A percentile compares a stretch with the other conserved stretches of the same genome.
Evolutionary conservation across 2,329 filamentous ascomycete genomes (phyloP).

Genomic region (Epichloe sylvatica): DNA sequence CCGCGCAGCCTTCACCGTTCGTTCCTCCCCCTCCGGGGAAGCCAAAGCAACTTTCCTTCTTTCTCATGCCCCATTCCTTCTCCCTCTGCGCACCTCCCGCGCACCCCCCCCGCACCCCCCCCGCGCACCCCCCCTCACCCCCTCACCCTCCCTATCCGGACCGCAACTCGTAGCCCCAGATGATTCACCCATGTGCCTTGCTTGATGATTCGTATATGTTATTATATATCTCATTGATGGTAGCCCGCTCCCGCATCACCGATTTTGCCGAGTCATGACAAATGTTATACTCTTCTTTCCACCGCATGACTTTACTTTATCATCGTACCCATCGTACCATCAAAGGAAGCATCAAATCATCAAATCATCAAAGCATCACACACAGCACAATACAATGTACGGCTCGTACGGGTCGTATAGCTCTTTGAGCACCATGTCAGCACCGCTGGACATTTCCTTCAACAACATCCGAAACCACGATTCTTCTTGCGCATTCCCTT

Average conservation of each 20-base stretch:
- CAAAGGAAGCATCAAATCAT: not conserved
- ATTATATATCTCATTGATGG: conserved; percentile 10
- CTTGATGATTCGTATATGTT: conserved; percentile 10
- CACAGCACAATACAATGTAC: conserved; percentile 24
- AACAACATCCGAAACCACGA: conserved; percentile 28
- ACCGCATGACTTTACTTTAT: too few relatives aligned
- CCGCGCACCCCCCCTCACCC: too few relatives aligned
- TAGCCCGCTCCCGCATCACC: not conserved
- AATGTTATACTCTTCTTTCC: not conserved
- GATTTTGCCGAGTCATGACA: not conserved
- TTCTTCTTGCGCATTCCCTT: conserved; percentile 40
- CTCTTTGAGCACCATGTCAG: conserved; percentile 29
- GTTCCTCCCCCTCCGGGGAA: conserved; percentile 1
- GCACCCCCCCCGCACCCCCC: not conserved
- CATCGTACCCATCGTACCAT: too few relatives aligned
- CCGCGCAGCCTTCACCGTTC: not conserved
- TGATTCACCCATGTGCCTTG: conserved; percentile 13
- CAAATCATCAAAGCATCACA: not conserved
- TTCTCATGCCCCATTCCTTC: not conserved
- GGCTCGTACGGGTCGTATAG: conserved; percentile 37
- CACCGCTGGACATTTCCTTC: conserved; percentile 33
- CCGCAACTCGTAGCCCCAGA: conserved; percentile 3
- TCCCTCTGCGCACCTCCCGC: not conserved
- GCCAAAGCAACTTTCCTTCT: conserved; percentile 1
- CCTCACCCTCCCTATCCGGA: not conserved